Base-by-base conservation (phyloP, 257 asterid genomes). In the Scutellaria baicalensis region DNA sequence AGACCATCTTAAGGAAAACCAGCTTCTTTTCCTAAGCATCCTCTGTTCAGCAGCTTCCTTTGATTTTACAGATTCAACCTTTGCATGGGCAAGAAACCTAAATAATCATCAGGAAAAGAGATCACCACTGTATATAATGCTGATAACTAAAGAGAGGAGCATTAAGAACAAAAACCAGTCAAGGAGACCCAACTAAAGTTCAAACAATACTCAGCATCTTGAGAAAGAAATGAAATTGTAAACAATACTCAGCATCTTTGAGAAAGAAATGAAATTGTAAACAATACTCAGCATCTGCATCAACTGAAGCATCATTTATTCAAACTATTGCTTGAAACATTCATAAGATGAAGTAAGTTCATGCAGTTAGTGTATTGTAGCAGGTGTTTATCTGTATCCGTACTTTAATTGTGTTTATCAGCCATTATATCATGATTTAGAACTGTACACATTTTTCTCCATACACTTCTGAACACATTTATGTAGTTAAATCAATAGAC, bases 61-160 rank as follows among this genome's bases (percentile, higher is more conserved):
- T 3, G 99, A 91, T 84, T 91, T 94, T 59, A 88, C 94, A 64
- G 97, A 83, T 79, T 94, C 96, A 83, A 89, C 96, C 80, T 85
- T 94, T 62, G 97, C 97, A 80, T 86, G 99, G 77, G 97, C 99
- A 75, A 91, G 96, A 69, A 94, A 94, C 93, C 99, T 94, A 86
- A 48, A 82, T 66, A 69, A 78, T 16, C 35, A 77, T 72, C 69
- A 75, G 63, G 48, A 65, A 64, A 58, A 50, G 48, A 75, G 55
- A 36, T 59, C 56, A 75, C 9, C 20, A 50, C 33, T 66, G 60
- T 40, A 75, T 31, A 54, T 43, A 21, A 42, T 13, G 52, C 55
- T 44, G 47, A 43, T 57, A 69, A 49, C 7, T 44, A 64, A 3
- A 64, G 18, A 64, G 16, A 48, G 2, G 48, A 16, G 64, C 20